Percentiles rank a stretch among this genome's conserved stretches.
Conservation (phyloP, 805 yeast species). For the Lachancea sp. region DNA sequence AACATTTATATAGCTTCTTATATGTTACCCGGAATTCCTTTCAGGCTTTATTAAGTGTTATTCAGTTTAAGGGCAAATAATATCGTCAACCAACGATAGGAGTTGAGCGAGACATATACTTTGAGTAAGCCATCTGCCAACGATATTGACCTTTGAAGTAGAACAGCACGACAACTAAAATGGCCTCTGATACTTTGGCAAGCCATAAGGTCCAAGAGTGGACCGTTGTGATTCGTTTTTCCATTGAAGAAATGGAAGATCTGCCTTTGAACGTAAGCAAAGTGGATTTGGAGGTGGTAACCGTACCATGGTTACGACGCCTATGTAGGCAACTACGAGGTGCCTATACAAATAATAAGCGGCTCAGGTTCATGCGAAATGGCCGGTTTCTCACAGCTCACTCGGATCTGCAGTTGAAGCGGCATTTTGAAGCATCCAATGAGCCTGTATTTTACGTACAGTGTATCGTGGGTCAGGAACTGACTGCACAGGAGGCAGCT, state of each 20-base stretch:
- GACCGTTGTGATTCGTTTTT: slow-evolving; percentile 24
- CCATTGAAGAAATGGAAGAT: slow-evolving; percentile 27
- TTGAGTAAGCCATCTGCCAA: too few species aligned
- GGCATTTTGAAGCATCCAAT: slow-evolving; percentile 19
- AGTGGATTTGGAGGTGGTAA: slow-evolving; percentile 18
- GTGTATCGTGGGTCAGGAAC: slow-evolving; percentile 58
- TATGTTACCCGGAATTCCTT: too few species aligned
- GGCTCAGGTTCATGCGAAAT: slow-evolving; percentile 27
- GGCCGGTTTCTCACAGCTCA: slow-evolving; percentile 25
- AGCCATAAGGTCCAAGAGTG: slow-evolving; percentile 4
- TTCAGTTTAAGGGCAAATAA: too few species aligned
- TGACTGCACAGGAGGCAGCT: slow-evolving; percentile 39
- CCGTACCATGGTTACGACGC: slow-evolving; percentile 26
- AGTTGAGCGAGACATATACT: too few species aligned
- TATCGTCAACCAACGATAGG: too few species aligned
- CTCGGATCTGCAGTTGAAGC: slow-evolving; percentile 16
- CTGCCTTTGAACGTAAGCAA: slow-evolving; percentile 24
- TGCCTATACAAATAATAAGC: slow-evolving; percentile 13
- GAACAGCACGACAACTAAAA: not conserved
- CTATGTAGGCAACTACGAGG: slow-evolving; percentile 25
- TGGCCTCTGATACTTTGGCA: not conserved
- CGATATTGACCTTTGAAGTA: not conserved
- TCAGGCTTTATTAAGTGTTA: too few species aligned
- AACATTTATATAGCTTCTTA: too few species aligned
- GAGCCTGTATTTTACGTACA: slow-evolving; percentile 52